A percentile compares a stretch with the other conserved stretches of the same genome.
Evolutionary conservation across 306 rosid species (phyloP).

Genomic region (Myrica gale): DNA sequence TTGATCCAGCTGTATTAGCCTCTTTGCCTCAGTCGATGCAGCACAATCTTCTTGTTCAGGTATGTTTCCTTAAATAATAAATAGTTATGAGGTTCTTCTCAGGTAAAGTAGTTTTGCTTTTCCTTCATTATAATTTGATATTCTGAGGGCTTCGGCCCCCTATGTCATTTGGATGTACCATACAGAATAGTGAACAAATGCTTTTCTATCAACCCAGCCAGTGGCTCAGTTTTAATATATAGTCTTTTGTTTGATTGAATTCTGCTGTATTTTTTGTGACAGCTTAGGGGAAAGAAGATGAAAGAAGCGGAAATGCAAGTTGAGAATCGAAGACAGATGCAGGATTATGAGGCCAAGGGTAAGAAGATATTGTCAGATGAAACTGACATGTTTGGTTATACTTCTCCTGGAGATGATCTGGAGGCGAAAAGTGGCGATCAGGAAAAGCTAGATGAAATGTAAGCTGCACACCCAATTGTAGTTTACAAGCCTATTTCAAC

Average conservation of each 20-base stretch:
- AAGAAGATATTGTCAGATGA: slow-evolving; percentile 28
- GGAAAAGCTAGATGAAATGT: slow-evolving; percentile 77
- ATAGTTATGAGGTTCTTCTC: not conserved
- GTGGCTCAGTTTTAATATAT: not conserved
- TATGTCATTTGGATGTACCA: not conserved
- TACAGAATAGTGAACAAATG: not conserved
- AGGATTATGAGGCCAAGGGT: slow-evolving; percentile 28
- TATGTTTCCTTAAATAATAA: slow-evolving; percentile 27
- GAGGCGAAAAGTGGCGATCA: slow-evolving; percentile 39
- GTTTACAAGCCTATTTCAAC: slow-evolving; percentile 14
- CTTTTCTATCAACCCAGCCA: not conserved
- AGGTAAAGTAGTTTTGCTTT: not conserved
- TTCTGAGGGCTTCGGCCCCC: not conserved
- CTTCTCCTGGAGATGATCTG: slow-evolving; percentile 16
- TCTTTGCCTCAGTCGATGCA: slow-evolving; percentile 91
- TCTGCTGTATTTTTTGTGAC: not conserved
- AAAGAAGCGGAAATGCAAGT: not conserved
- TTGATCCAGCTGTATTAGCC: slow-evolving; percentile 79
- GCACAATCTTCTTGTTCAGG: slow-evolving; percentile 81
- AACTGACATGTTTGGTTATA: slow-evolving; percentile 13
- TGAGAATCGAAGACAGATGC: slow-evolving; percentile 26
- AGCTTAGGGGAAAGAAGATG: not conserved
- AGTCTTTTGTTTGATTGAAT: not conserved
- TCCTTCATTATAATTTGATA: not conserved
- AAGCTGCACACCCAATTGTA: slow-evolving; percentile 34